A percentile compares a stretch with the other conserved stretches of the same genome.
Conservation (phyloP, 169 alveolate genomes). For the Cyclospora cayetanensis region DNA sequence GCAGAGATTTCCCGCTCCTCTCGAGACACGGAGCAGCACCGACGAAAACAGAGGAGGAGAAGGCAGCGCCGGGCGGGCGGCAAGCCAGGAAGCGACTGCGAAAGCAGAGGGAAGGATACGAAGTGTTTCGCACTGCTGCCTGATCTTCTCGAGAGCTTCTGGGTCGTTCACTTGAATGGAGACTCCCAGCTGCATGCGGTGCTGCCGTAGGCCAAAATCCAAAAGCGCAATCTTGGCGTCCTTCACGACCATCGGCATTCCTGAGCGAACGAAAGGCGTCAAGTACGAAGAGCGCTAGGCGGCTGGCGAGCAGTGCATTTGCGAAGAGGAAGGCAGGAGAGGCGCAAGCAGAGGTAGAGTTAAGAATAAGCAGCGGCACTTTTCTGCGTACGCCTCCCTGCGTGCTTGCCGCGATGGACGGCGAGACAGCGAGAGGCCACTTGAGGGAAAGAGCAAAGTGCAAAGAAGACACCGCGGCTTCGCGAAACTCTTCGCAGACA, state of each 20-base stretch:
- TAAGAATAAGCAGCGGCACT: not conserved
- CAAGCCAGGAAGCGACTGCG: too few relatives aligned
- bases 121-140: conserved; percentile 86
- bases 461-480: too few relatives aligned
- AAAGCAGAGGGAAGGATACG: too few relatives aligned
- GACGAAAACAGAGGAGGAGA: too few relatives aligned
- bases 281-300: not conserved
- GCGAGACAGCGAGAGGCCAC: too few relatives aligned
- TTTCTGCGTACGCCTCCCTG: not conserved
- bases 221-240: conserved; percentile 97
- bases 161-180: conserved; percentile 96
- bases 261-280: conserved; percentile 74
- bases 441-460: too few relatives aligned
- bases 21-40: not conserved
- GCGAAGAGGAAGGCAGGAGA: not conserved
- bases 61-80: too few relatives aligned
- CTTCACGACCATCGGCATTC: conserved; percentile 94
- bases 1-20: not conserved
- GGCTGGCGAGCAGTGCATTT: not conserved
- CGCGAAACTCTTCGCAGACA: too few relatives aligned
- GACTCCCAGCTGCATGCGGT: conserved; percentile 88
- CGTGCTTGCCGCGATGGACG: too few relatives aligned
- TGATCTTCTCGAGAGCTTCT: conserved; percentile 94
- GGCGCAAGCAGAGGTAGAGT: not conserved
- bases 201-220: conserved; percentile 97